phyloP scores from a whole-genome alignment of 257 asterid genomes.

The Solanum habrochaites region DNA sequence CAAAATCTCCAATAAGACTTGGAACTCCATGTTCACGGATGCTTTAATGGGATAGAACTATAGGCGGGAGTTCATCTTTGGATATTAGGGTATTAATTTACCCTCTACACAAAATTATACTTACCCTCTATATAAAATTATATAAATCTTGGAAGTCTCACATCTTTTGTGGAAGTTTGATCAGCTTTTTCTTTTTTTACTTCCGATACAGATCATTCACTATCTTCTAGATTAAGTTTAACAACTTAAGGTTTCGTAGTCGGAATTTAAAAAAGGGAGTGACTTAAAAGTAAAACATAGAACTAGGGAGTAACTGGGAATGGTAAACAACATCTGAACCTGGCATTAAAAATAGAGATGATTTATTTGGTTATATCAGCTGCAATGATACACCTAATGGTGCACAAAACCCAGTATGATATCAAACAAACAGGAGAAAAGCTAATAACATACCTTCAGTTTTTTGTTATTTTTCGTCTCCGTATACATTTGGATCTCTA shows the following conservation, averaged over 20 bases:
- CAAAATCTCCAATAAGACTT: not conserved
- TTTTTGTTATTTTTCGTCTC: conserved; percentile 96
- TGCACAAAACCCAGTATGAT: not conserved
- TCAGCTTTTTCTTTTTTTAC: not conserved
- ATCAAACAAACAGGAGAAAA: not conserved
- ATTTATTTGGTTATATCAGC: not conserved
- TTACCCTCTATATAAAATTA: not conserved
- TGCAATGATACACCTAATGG: not conserved
- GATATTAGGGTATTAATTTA: not conserved
- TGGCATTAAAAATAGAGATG: not conserved
- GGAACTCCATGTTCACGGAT: not conserved
- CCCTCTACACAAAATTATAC: not conserved
- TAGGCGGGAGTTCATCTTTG: not conserved
- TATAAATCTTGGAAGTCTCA: not conserved
- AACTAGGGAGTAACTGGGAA: not conserved
- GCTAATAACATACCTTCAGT: conserved; percentile 50
- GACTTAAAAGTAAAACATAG: not conserved
- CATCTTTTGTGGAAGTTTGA: not conserved
- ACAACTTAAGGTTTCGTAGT: not conserved
- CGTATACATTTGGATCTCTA: conserved; percentile 97
- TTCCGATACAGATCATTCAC: not conserved
- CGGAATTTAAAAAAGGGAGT: not conserved
- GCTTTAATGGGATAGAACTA: not conserved
- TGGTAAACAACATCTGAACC: not conserved
- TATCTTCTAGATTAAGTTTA: not conserved